phyloP scores from a whole-genome alignment of 495 filamentous ascomycete species.

The Talaromyces trachyspermus region DNA sequence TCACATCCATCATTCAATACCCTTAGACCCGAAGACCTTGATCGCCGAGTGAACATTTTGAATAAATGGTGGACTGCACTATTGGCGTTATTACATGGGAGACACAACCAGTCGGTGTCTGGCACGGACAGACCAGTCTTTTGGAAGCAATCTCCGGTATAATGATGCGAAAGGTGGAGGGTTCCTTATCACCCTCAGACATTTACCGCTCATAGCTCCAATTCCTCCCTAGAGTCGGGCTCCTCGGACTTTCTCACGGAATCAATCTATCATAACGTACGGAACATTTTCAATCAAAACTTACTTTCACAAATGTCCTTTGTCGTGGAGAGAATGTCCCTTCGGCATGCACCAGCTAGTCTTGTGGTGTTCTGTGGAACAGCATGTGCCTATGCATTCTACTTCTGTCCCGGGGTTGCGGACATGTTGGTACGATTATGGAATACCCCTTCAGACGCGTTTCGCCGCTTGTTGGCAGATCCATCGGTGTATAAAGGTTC shows the following conservation, averaged over 20 bases:
- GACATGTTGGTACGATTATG: conserved; percentile 82
- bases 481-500: conserved; percentile 43
- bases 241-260: conserved; percentile 77
- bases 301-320: conserved; percentile 80
- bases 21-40: conserved; percentile 74
- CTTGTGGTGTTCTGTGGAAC: conserved; percentile 92
- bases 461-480: conserved; percentile 65
- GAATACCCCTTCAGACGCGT: conserved; percentile 55
- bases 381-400: conserved; percentile 91
- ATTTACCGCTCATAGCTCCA: conserved; percentile 32
- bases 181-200: conserved; percentile 49
- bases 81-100: conserved; percentile 75
- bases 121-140: conserved; percentile 74
- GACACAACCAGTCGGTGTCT: conserved; percentile 62
- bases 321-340: conserved; percentile 86
- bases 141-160: conserved; percentile 76
- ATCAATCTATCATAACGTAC: conserved; percentile 90
- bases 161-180: conserved; percentile 90
- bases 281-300: conserved; percentile 82
- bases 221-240: conserved; percentile 49
- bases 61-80: conserved; percentile 96
- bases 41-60: conserved; percentile 71
- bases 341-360: conserved; percentile 82
- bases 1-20: conserved; percentile 61
- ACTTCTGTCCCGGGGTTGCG: conserved; percentile 84